phyloP scores from a whole-genome alignment of 257 asterid genomes.

The Parsonsia alboflavescens region DNA sequence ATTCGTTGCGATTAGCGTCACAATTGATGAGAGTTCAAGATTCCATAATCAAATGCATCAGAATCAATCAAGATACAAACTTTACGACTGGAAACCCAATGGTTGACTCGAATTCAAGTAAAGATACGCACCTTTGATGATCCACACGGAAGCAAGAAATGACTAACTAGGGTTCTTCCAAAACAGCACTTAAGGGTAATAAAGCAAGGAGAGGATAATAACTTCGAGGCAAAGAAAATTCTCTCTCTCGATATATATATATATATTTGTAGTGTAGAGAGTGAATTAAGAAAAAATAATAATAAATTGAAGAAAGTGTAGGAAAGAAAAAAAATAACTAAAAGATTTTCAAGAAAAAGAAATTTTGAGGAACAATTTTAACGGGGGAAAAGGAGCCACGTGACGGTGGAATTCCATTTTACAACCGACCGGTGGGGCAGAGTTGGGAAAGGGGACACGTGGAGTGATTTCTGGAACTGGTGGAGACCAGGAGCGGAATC shows the following conservation, averaged over 20 bases:
- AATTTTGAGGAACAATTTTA: not conserved
- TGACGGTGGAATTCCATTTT: not conserved
- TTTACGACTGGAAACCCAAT: slow-evolving; percentile 8
- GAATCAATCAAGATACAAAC: not conserved
- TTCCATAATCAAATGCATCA: not conserved
- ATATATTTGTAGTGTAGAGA: not conserved
- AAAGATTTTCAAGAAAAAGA: not conserved
- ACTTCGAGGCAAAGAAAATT: slow-evolving; percentile 21
- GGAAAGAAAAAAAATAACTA: not conserved
- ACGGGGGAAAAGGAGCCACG: slow-evolving; percentile 15
- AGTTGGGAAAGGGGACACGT: not conserved
- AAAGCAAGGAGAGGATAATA: not conserved
- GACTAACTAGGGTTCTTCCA: slow-evolving; percentile 10
- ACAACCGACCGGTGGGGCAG: not conserved
- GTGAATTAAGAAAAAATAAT: not conserved
- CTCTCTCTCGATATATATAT: too few relatives aligned
- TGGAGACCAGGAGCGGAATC: not conserved
- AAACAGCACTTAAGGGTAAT: not conserved
- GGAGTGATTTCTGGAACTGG: not conserved
- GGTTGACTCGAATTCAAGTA: slow-evolving; percentile 13
- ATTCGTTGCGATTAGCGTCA: not conserved
- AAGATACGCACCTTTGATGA: slow-evolving; percentile 17
- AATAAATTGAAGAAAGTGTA: not conserved
- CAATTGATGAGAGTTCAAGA: not conserved
- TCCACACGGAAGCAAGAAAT: slow-evolving; percentile 5